Evolutionary conservation across 2,329 filamentous ascomycete species (phyloP), one percentile per base, ranked within the genome.

Genomic region (Elsinoe necatrix): DNA sequence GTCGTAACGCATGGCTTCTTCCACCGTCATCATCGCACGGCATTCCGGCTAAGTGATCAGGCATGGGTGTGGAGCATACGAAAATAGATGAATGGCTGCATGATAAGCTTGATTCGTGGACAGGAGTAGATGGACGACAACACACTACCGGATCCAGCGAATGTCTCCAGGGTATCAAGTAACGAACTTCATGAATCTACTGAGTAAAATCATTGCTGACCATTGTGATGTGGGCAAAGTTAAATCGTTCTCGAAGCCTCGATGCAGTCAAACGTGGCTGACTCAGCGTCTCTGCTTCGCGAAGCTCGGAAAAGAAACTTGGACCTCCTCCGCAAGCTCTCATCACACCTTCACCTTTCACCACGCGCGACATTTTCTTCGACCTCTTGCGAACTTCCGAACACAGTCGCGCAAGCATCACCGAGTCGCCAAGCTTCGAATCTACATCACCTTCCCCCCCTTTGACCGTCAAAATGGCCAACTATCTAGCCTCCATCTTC

Each of bases 401-500:
- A 6, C 45, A 50, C 23, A 50, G 20, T 45, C 34, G 34, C 34
- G 9, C 9, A 4, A 29, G 4, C 27, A 29, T 9, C 27, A 9
- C 27, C 27, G 9, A 9, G 27, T 29, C 27, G 9, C 27, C 9
- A 9, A 29, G 9, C 27, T 4, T 42, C 39, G 4, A 14, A 7
- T 21, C 20, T 37, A 25, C 48, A 31, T 21, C 52, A 56, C 34
- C 25, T 14, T 18, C 14, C 29, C 41, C 56, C 18, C 34, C 31
- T 16, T 54, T 54, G n/a, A n/a, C 29, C 27, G 27, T 27, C 63
- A 75, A 25, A 69, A 95, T 95, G 91, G 91, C 91, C 69, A 96
- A 96, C 80, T 97, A 96, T 72, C 87, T 98, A 72, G 93, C 93
- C 68, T 95, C 90, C 71, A 98, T 98, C 77, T 98, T 98, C 80